These are phyloP conservation scores for Mycena polygramma DNA, from an alignment of 768 basidiomycete genomes.

Conservation along the genomic window DNA sequence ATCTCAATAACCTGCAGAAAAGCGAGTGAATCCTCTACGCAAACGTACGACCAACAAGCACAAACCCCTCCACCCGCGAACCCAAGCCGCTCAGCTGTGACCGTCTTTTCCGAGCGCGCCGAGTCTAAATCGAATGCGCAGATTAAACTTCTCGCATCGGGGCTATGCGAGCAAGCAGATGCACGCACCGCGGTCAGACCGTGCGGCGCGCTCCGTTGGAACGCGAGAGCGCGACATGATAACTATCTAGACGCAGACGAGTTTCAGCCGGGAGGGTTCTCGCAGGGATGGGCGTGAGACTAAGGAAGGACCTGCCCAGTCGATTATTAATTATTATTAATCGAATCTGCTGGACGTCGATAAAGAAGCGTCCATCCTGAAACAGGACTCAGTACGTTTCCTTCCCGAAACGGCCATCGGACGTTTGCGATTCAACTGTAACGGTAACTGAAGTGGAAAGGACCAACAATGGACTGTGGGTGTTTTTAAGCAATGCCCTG, in stretches of 20 bases:
- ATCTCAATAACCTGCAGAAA: background rate
- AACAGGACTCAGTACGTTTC: background rate
- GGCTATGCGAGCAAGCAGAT: background rate
- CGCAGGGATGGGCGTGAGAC: background rate
- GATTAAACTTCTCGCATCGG: background rate
- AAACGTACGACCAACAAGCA: background rate
- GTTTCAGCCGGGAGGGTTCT: background rate
- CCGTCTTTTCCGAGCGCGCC: background rate
- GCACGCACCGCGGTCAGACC: background rate
- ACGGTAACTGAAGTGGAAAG: too few species aligned
- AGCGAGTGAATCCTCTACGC: background rate
- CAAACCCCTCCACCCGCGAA: background rate
- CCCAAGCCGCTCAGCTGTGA: background rate
- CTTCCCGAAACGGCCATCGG: background rate
- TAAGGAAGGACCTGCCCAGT: conserved; percentile 3
- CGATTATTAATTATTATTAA: background rate
- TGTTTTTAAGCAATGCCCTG: too few species aligned
- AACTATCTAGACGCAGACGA: background rate
- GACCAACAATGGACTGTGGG: too few species aligned
- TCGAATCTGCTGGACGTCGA: background rate
- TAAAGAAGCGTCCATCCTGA: background rate
- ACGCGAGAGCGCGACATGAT: background rate
- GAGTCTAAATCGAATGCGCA: background rate
- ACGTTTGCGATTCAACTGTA: too few species aligned
- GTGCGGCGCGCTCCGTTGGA: background rate